Conservation (phyloP, 2,329 filamentous ascomycete genomes). For the Gnomoniopsis sp. region DNA sequence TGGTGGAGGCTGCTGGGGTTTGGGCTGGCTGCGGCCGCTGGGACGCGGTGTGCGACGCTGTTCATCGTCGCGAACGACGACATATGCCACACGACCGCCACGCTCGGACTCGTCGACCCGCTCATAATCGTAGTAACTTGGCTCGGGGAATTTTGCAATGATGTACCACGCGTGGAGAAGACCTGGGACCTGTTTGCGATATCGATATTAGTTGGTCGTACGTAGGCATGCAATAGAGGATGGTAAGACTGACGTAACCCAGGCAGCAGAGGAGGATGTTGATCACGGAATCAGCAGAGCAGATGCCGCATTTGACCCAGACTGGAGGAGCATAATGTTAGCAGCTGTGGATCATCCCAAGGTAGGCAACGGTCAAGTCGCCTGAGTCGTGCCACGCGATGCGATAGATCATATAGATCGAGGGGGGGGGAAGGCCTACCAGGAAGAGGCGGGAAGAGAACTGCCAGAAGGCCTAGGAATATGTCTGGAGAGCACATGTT, state of each 20-base stretch:
- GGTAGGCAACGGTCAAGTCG: too few relatives aligned
- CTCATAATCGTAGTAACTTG: slow-evolving; percentile 64
- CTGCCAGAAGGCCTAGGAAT: slow-evolving; percentile 61
- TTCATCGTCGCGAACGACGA: slow-evolving; percentile 59
- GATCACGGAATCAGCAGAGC: slow-evolving; percentile 87
- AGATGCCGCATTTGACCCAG: slow-evolving; percentile 95
- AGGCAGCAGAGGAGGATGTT: slow-evolving; percentile 87
- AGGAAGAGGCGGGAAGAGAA: slow-evolving; percentile 63
- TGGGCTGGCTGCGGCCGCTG: slow-evolving; percentile 33
- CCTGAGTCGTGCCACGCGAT: neutral
- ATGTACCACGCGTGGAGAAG: slow-evolving; percentile 98
- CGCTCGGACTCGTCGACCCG: slow-evolving; percentile 53
- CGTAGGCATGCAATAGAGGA: slow-evolving; percentile 29
- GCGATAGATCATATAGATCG: neutral
- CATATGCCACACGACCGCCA: slow-evolving; percentile 68
- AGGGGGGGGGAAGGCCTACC: slow-evolving; percentile 42
- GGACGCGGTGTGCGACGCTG: slow-evolving; percentile 29
- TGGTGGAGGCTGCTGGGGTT: slow-evolving; percentile 29
- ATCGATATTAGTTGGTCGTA: slow-evolving; percentile 17
- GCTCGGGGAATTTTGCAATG: slow-evolving; percentile 83
- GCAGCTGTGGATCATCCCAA: too few relatives aligned
- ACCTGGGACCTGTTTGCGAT: slow-evolving; percentile 62
- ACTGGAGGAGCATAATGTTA: slow-evolving; percentile 51
- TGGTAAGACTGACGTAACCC: slow-evolving; percentile 52
- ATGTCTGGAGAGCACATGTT: slow-evolving; percentile 59